Conservation (phyloP, 306 rosid species). For the Senna tora region DNA sequence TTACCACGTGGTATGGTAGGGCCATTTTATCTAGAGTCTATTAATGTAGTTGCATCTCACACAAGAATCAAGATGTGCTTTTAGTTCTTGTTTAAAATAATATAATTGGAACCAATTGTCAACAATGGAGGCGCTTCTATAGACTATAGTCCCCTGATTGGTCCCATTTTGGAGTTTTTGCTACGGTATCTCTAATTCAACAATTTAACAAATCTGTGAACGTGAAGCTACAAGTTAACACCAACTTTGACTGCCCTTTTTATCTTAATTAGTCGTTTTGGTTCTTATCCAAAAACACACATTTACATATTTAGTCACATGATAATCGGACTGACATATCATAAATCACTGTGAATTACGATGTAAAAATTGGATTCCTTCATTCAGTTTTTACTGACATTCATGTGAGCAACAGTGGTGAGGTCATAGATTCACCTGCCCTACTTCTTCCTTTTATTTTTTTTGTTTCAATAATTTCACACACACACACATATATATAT, state of each 20-base stretch:
- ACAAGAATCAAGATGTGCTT: not conserved
- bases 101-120: conserved; percentile 31
- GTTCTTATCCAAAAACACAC: conserved; percentile 12
- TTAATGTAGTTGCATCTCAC: not conserved
- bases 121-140: conserved; percentile 42
- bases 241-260: conserved; percentile 46
- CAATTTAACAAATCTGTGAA: not conserved
- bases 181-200: not conserved
- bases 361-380: conserved; percentile 29
- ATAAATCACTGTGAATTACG: conserved; percentile 32
- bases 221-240: not conserved
- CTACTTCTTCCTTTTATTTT: not conserved
- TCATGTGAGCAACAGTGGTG: conserved; percentile 31
- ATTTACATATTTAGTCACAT: conserved; percentile 11
- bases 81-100: not conserved
- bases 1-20: not conserved
- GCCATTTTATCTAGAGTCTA: not conserved
- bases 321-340: conserved; percentile 44
- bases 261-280: not conserved
- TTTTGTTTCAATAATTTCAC: not conserved
- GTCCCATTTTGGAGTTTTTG: conserved; percentile 35
- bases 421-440: conserved; percentile 35
- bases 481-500: no score
- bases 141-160: not conserved
- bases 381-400: conserved; percentile 42